phyloP scores from a whole-genome alignment of 2,329 filamentous ascomycete genomes.

The Lecanoromycetidae sp. region DNA sequence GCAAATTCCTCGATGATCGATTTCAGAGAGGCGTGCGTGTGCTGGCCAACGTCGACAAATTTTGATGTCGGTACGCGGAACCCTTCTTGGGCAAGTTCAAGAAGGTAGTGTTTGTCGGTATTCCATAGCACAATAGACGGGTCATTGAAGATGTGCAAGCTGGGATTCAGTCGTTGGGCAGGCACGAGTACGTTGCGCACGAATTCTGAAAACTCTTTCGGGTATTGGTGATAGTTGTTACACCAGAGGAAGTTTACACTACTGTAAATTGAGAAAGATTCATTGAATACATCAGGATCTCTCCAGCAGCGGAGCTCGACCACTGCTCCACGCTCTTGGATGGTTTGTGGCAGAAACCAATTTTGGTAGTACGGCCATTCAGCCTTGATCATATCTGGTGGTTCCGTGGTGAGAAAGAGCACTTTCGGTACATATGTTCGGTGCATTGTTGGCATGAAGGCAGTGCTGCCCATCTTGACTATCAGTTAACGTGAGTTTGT shows the following conservation, averaged over 20 bases:
- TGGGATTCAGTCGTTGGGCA: background rate
- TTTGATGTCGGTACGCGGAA: background rate
- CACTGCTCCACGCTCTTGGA: background rate
- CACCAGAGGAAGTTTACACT: background rate
- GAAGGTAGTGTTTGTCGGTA: constrained; percentile 2
- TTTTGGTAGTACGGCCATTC: constrained; percentile 3
- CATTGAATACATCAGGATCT: background rate
- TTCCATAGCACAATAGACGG: constrained; percentile 1
- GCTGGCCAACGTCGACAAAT: background rate
- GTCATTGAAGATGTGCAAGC: constrained; percentile 3
- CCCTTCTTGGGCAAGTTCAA: background rate
- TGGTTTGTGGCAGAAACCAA: background rate
- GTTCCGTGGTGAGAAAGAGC: background rate
- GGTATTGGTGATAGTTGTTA: background rate
- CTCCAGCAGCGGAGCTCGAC: background rate
- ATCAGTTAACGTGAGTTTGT: background rate
- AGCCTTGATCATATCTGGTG: background rate
- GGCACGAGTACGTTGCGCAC: background rate
- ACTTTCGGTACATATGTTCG: background rate
- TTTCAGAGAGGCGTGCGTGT: background rate
- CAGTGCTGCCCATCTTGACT: background rate
- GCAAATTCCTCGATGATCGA: background rate
- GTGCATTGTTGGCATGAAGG: background rate
- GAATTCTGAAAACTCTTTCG: background rate
- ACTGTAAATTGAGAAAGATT: background rate